Evolutionary conservation across 257 asterid genomes (phyloP), one percentile per base, ranked within the genome.

Genomic region (Craterostigma plantagineum): DNA sequence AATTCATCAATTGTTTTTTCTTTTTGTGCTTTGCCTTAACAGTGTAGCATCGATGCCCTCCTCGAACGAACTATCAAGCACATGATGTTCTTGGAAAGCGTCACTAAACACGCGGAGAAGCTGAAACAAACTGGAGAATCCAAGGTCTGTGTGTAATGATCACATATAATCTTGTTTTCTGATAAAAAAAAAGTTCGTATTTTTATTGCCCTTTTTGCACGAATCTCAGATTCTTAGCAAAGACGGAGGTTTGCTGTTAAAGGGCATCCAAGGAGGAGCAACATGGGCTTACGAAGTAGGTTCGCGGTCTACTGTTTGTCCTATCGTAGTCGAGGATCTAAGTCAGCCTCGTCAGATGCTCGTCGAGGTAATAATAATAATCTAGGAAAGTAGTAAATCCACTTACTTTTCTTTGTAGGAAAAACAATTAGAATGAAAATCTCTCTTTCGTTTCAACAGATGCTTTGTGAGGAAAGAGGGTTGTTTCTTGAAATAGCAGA

Each of bases 211-310:
- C 30, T 2, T 23, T 23, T 23, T 23, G 30, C 30, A 23, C 30
- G 27, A 38, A 36, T 48, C 18, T 53, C 69, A 69, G 79, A 54
- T 69, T 40, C 50, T 67, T 46, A 39, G 66, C 48, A 66, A 66
- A 58, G 82, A 69, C 35, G 78, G 70, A 9, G 75, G 66, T 11
- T 48, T 66, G 40, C 65, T 58, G 39, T 50, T 54, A 8, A 68
- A 66, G 59, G 75, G 61, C 15, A 62, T 58, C 61, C 67, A 53
- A 18, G 75, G 87, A 9, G 90, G 91, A 51, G 91, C 76, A 10
- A 77, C 91, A 1, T 77, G 91, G 91, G 91, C 83, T 11, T 77
- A 69, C 56, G 91, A 77, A 67, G 70, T 77, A 15, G 83, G 80
- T n/a, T 67, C 75, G 2, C 72, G 70, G 39, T 70, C 83, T 34